phyloP scores from a whole-genome alignment of 2,329 filamentous ascomycete species.

The Beauveria bassiana region DNA sequence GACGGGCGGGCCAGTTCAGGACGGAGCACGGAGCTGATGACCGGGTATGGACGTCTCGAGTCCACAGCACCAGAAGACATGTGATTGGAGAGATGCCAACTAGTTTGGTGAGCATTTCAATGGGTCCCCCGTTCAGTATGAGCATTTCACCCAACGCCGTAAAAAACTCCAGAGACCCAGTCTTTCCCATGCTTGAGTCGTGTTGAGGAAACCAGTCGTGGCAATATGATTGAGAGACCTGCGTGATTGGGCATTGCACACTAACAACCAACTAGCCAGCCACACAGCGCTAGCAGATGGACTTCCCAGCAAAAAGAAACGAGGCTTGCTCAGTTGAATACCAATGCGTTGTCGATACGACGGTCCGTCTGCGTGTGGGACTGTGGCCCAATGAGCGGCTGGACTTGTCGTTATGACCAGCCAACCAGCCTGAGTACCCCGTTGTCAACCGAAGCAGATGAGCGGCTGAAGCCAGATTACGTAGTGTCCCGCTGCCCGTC shows the following conservation, averaged over 20 bases:
- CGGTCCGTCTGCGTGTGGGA: too few species aligned
- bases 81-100: background rate
- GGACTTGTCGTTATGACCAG: too few species aligned
- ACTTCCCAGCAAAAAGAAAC: background rate
- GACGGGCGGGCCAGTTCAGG: background rate
- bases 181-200: background rate
- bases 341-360: too few species aligned
- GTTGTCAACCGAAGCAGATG: too few species aligned
- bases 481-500: too few species aligned
- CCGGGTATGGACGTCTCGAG: background rate
- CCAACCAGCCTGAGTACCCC: too few species aligned
- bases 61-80: background rate
- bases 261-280: background rate
- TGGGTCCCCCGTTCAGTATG: background rate
- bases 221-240: background rate
- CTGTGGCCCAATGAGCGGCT: too few species aligned
- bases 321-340: too few species aligned
- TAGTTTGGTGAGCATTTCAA: background rate
- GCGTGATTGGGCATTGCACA: background rate
- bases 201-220: background rate
- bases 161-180: background rate
- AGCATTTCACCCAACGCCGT: background rate
- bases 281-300: background rate
- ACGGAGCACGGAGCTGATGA: constrained; percentile 5
- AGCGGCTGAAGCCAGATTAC: too few species aligned